Evolutionary conservation across 2,329 filamentous ascomycete species (phyloP).

Genomic region (Aspergillus calidoustus): DNA sequence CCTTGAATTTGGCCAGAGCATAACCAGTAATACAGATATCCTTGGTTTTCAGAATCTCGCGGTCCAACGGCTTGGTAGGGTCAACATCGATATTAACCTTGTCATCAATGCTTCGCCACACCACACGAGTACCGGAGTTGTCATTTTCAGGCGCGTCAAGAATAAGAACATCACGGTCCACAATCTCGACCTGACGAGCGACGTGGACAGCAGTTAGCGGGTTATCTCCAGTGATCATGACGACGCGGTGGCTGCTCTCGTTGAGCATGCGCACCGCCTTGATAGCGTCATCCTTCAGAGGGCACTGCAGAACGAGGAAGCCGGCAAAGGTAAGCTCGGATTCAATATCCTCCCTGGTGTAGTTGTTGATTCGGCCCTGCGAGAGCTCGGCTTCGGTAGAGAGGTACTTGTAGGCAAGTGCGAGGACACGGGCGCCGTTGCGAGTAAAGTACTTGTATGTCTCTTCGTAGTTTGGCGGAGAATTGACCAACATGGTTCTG

Average conservation of each 20-base stretch:
- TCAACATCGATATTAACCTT: slow-evolving; percentile 85
- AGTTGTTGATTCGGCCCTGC: slow-evolving; percentile 83
- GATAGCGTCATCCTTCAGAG: slow-evolving; percentile 94
- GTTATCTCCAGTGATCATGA: slow-evolving; percentile 99
- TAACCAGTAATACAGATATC: slow-evolving; percentile 97
- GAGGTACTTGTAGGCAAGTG: slow-evolving; percentile 91
- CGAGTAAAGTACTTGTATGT: slow-evolving; percentile 98
- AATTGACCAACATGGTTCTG: slow-evolving; percentile 82
- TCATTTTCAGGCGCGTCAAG: slow-evolving; percentile 94
- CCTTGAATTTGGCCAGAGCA: slow-evolving; percentile 86
- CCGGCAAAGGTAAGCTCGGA: slow-evolving; percentile 84
- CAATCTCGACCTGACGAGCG: slow-evolving; percentile 93
- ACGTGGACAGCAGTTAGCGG: slow-evolving; percentile 96
- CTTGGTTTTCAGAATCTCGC: slow-evolving; percentile 78
- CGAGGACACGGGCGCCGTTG: slow-evolving; percentile 91
- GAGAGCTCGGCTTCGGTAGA: slow-evolving; percentile 80
- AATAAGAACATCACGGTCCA: slow-evolving; percentile 92
- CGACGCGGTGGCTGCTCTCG: slow-evolving; percentile 95
- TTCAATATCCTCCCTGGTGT: slow-evolving; percentile 93
- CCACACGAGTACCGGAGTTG: slow-evolving; percentile 74
- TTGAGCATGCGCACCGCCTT: slow-evolving; percentile 95
- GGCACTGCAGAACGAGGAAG: slow-evolving; percentile 93
- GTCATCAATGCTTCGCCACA: slow-evolving; percentile 96
- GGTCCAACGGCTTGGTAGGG: slow-evolving; percentile 77
- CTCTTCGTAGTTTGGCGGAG: slow-evolving; percentile 90